phyloP scores from a whole-genome alignment of 129 eudicot species.

The carrot (Daucus carota) region DH1_v3.0 NC_030383.2:53716501-53717000 shows the following conservation, averaged over 20 bases:
- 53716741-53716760: conserved; percentile 68
- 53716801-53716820: conserved; percentile 43
- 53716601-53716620: conserved; percentile 69
- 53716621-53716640: conserved; percentile 54
- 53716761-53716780: conserved; percentile 51
- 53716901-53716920: conserved; percentile 7
- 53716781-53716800: conserved; percentile 73
- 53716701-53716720: conserved; percentile 73
- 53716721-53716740: conserved; percentile 66
- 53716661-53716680: conserved; percentile 59
- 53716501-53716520: not conserved
- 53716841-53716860: conserved; percentile 26
- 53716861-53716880: conserved; percentile 17
- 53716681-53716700: conserved; percentile 62
- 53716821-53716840: conserved; percentile 35
- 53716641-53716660: conserved; percentile 71
- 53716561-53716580: conserved; percentile 61
- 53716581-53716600: conserved; percentile 40
- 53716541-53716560: not conserved
- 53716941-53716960: conserved; percentile 15
- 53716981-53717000: not conserved
- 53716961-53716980: not conserved
- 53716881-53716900: conserved; percentile 24
- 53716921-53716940: conserved; percentile 16
- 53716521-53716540: not conserved